Evolutionary conservation across 2,329 filamentous ascomycete species (phyloP), one percentile per base, ranked within the genome.

Genomic region (Sphaceloma murrayae): DNA sequence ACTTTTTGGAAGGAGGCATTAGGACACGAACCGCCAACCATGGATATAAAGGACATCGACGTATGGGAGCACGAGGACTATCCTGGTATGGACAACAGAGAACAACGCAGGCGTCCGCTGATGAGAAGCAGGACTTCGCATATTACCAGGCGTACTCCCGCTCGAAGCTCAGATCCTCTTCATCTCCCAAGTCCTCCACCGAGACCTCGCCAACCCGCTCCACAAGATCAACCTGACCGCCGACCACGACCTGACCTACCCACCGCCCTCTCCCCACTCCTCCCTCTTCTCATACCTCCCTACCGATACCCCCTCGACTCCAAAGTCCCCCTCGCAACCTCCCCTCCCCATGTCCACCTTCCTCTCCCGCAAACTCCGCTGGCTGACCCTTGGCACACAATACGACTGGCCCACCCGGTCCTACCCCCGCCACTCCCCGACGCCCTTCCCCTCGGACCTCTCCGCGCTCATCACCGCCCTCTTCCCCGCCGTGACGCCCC

Each of bases 31-130:
- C 38, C 32, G 8, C 29, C 43, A 2, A 26, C 32, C 24, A 32
- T 24, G 2, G 26, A 40, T 13, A 42, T 46, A n/a, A 18, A 45
- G 16, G 61, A 62, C 48, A 57, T 52, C 6, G 52, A 52, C 2
- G 52, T 62, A 9, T 64, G 58, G 26, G 60, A 62, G 45, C 56
- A 63, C 50, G 49, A 53, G 13, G 59, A 64, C 18, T 64, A 63
- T 33, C 61, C 61, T 10, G 61, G 49, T 50, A 39, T 32, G 34
- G 17, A n/a, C 9, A 11, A 10, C 18, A 8, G 11, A 27, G 6
- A 6, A 24, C 14, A 10, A 22, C 17, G 7, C 5, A 42, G 7
- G 16, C 13, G 42, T 8, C 22, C 19, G n/a, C 16, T 18, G 24
- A 10, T 33, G 2, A 22, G 9, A 5, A 17, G 1, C 27, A 50